phyloP scores from a whole-genome alignment of 768 basidiomycete genomes.

The Lepiota venenata region DNA sequence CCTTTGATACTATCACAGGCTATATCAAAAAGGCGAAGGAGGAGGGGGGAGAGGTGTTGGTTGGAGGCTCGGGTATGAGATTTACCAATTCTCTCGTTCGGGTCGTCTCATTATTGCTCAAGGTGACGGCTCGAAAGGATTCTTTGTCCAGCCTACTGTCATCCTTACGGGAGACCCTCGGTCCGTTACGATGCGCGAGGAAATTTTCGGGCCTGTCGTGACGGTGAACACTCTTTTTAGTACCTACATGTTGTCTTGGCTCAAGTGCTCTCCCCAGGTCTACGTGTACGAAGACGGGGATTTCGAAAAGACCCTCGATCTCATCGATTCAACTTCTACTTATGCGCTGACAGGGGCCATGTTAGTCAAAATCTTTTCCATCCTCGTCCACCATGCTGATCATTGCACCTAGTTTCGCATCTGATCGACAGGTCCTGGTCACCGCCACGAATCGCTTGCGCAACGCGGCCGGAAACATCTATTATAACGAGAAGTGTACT shows the following conservation, averaged over 20 bases:
- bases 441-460: slow-evolving; percentile 79
- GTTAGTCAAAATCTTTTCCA: slow-evolving; percentile 40
- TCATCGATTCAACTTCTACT: slow-evolving; percentile 81
- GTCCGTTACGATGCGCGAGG: slow-evolving; percentile 86
- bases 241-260: neutral
- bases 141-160: slow-evolving; percentile 91
- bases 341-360: slow-evolving; percentile 97
- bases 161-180: slow-evolving; percentile 90
- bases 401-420: slow-evolving; percentile 60
- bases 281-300: slow-evolving; percentile 88
- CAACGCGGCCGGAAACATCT: slow-evolving; percentile 93
- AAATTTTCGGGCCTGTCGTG: slow-evolving; percentile 96
- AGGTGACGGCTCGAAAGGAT: slow-evolving; percentile 91
- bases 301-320: slow-evolving; percentile 80
- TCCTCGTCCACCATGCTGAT: slow-evolving; percentile 2
- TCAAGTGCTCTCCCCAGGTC: slow-evolving; percentile 41
- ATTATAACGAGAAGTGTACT: slow-evolving; percentile 98
- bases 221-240: slow-evolving; percentile 51
- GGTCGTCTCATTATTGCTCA: neutral
- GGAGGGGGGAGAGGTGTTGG: slow-evolving; percentile 84
- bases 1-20: slow-evolving; percentile 81
- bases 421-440: slow-evolving; percentile 77
- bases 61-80: slow-evolving; percentile 72
- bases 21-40: slow-evolving; percentile 87
- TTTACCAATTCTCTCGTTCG: neutral